Percentiles rank a stretch among this genome's conserved stretches.
phyloP scores from a whole-genome alignment of 2,329 filamentous ascomycete species.

The Grosmannia clavigera region DNA sequence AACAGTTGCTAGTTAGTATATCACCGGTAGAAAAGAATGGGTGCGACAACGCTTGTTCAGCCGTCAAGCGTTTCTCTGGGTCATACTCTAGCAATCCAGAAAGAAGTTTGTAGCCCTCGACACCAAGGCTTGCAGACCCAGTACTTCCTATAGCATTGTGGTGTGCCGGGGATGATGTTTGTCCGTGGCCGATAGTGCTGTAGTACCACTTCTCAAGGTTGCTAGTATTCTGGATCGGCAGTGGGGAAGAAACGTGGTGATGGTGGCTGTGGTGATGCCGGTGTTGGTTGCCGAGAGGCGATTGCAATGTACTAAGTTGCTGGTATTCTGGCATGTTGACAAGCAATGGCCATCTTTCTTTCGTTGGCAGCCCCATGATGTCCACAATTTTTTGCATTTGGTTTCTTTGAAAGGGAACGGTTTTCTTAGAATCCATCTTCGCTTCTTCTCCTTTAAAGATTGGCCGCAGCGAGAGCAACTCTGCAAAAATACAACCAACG shows the following conservation, averaged over 20 bases:
- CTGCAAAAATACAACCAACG: conserved; percentile 94
- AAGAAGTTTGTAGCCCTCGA: conserved; percentile 72
- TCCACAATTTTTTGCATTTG: conserved; percentile 99
- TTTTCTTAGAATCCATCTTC: conserved; percentile 98
- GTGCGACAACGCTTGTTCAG: conserved; percentile 77
- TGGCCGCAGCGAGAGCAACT: conserved; percentile 75
- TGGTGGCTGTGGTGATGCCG: conserved; percentile 3
- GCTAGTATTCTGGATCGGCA: conserved; percentile 24
- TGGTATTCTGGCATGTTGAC: conserved; percentile 75
- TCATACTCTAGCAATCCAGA: conserved; percentile 84
- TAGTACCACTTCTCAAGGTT: conserved; percentile 73
- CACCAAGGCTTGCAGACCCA: conserved; percentile 47
- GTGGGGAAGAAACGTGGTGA: background rate
- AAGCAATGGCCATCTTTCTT: conserved; percentile 79
- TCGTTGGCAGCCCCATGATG: conserved; percentile 81
- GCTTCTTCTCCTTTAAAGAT: conserved; percentile 99
- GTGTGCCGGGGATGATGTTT: conserved; percentile 25
- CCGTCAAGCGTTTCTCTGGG: conserved; percentile 75
- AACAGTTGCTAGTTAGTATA: conserved; percentile 69
- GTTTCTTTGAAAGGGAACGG: conserved; percentile 90
- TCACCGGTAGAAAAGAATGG: conserved; percentile 73
- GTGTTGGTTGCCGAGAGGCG: conserved; percentile 27
- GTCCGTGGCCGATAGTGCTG: conserved; percentile 51
- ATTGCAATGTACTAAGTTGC: conserved; percentile 49
- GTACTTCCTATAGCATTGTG: conserved; percentile 25